Evolutionary conservation across 805 yeast genomes (phyloP).

Genomic region (Starmerella geochares): DNA sequence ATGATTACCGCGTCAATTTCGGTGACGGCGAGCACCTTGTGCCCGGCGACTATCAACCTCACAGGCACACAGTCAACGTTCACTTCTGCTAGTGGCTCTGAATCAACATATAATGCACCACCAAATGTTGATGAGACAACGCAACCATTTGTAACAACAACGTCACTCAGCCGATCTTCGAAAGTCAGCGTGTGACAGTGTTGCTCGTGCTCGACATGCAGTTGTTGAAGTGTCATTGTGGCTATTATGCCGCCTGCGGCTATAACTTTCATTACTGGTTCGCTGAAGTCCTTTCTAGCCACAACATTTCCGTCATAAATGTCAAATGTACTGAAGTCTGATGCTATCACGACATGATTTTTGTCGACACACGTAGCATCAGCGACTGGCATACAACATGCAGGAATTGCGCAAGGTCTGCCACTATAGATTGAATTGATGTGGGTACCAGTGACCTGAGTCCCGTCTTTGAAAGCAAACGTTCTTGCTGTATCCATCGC

Average conservation of each 20-base stretch:
- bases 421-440: not conserved
- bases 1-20: not conserved
- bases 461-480: not conserved
- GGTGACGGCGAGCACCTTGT: constrained; percentile 1
- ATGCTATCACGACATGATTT: not conserved
- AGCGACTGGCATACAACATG: not conserved
- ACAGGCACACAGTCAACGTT: not conserved
- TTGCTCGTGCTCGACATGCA: not conserved
- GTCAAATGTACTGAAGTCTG: not conserved
- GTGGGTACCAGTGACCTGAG: not conserved
- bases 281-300: not conserved
- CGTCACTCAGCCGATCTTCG: not conserved
- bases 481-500: not conserved
- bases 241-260: not conserved
- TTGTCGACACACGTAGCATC: constrained; percentile 4
- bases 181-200: not conserved
- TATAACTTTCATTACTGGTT: constrained; percentile 2
- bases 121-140: not conserved
- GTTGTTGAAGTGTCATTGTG: not conserved
- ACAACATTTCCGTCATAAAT: not conserved
- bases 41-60: not conserved
- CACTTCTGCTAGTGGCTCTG: not conserved
- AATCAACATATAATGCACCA: not conserved
- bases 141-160: not conserved
- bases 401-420: not conserved